phyloP scores from a whole-genome alignment of 73 alveolate species.

The Paramecium octaurelia region DNA sequence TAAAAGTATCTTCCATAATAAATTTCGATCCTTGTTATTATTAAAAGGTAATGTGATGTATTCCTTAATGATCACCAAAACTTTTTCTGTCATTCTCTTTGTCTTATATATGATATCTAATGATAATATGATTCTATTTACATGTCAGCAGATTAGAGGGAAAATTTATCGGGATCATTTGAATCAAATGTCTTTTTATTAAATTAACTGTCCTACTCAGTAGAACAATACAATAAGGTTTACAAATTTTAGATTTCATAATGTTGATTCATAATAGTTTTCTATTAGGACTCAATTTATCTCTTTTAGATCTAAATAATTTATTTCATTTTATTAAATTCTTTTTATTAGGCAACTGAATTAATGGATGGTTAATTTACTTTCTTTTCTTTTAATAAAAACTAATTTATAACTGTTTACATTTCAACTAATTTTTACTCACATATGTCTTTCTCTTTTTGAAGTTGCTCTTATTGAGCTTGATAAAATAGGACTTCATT shows the following conservation, averaged over 20 bases:
- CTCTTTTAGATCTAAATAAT: not conserved
- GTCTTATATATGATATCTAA: not conserved
- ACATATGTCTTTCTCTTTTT: slow-evolving; percentile 20
- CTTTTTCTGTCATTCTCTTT: not conserved
- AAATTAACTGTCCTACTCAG: not conserved
- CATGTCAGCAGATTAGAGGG: not conserved
- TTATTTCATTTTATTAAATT: slow-evolving; percentile 10
- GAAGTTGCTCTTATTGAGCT: not conserved
- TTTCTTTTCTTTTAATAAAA: not conserved
- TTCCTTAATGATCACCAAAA: not conserved
- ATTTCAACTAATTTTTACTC: slow-evolving; percentile 22
- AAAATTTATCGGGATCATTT: not conserved
- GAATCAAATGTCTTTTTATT: slow-evolving; percentile 1
- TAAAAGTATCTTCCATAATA: slow-evolving; percentile 6
- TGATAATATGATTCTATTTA: not conserved
- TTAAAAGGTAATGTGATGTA: not conserved
- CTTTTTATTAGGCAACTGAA: not conserved
- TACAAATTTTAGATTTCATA: slow-evolving; percentile 30
- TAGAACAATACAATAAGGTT: not conserved
- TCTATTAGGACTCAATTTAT: slow-evolving; percentile 24
- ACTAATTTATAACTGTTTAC: not conserved
- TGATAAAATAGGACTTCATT: not conserved
- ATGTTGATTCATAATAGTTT: slow-evolving; percentile 45
- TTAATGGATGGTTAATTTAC: not conserved
- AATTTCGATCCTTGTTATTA: not conserved